Evolutionary conservation across 108 stramenopile species (phyloP), one percentile per base, ranked within the genome.

Genomic region (Pseudonitzschia pungens): DNA sequence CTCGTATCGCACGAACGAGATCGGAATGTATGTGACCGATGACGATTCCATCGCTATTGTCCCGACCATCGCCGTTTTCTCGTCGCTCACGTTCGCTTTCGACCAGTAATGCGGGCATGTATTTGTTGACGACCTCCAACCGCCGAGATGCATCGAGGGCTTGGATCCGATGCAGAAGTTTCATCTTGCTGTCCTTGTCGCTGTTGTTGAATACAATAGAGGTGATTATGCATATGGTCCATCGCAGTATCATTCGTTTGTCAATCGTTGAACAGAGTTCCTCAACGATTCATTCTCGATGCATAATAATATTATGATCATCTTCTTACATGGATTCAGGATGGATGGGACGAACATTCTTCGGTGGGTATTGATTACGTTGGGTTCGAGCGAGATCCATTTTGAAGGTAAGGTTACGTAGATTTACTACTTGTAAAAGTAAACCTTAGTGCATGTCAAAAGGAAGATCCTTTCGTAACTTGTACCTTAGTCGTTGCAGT

Each of bases 131-230:
- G 7, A 67, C 66, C 20, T 67, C 66, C 2, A 67, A 12, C 2
- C 66, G 66, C 29, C 66, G 66, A 48, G 66, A 67, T 48, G 66
- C 66, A 48, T 67, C 66, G 14, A 67, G 66, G 40, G 0, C 50
- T 67, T 29, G 66, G 44, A 67, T 67, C 15, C 66, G 66, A 15
- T 67, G 48, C 21, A 67, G 45, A 29, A 67, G 66, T 28, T 48
- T 67, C 66, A 67, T 67, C 1, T 67, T 24, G 66, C 28, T 45
- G 0, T 67, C 42, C 0, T 40, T 33, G 60, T 62, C n/a, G 32
- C 29, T 62, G 32, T 62, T 62, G 15, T 62, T 62, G 15, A n/a
- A 62, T 0, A 33, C 0, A 31, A 40, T 62, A 1, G 32, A 36
- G 31, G 14, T 33, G 16, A 62, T 62, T 12, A 40, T 33, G 0